Base-by-base conservation (phyloP, 1,284 basidiomycete genomes). In the Sparassis latifolia region DNA sequence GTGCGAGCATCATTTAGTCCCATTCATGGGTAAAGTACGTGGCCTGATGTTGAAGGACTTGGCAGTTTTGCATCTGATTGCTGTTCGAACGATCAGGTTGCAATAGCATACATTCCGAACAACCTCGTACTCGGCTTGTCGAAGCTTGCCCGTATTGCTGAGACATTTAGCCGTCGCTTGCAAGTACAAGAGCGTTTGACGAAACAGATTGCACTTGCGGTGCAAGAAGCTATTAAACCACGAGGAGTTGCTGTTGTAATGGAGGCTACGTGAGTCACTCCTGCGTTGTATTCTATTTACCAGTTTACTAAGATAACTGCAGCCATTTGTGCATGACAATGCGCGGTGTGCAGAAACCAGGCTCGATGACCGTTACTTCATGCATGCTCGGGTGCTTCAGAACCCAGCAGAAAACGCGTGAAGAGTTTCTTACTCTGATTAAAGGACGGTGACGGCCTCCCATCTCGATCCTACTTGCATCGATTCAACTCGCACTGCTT, bases 291-390 rank as follows among this genome's bases (percentile, higher is more conserved):
- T 33, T 20, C 33, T 32, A 6, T 28, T 35, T 35, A 54, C 52
- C 54, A 58, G 42, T 48, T 42, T 52, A 44, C 50, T 54, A 53
- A 57, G 55, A 41, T 55, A 45, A 50, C 32, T 49, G 4, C 64
- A 96, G 94, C 39, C 97, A 99, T 72, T 80, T 99, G 72, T 99
- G 97, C 67, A 99, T 99, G 97, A 94, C 95, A 1, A 99, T 99
- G 95, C 86, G 97, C 52, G 97, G 97, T 40, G 97, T 99, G 1
- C 97, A 99, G 71, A 99, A 99, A 71, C 96, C 96, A 2, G 96
- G 97, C 31, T 82, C 96, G 5, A 83, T 89, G 27, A 99, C 97
- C 0, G 90, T 97, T 33, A 99, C 97, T 1, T 95, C 91, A n/a
- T 97, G 95, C 60, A 99, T 99, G 97, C 76, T 98, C 49, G 97